Percentiles rank a stretch among this genome's conserved stretches.
Evolutionary conservation across 495 filamentous ascomycete genomes (phyloP).

Genomic region (Trichodelitschia bisporula): DNA sequence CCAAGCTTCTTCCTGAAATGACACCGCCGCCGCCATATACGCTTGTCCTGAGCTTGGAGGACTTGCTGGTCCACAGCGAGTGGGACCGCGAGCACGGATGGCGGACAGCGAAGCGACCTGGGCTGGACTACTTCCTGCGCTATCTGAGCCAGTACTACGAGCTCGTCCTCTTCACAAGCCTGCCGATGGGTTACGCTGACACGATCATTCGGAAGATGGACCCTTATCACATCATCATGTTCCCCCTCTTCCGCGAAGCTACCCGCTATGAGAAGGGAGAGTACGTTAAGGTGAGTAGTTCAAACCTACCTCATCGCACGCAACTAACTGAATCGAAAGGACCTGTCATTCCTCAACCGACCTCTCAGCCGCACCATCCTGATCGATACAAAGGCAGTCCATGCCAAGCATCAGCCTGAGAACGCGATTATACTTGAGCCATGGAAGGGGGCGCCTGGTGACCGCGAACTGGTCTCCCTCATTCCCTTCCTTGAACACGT

Average conservation of each 20-base stretch:
- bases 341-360: conserved; percentile 87
- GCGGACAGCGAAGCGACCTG: conserved; percentile 85
- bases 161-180: conserved; percentile 78
- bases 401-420: conserved; percentile 66
- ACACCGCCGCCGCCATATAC: conserved; percentile 57
- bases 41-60: conserved; percentile 74
- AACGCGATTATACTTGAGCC: conserved; percentile 80
- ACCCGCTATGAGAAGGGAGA: conserved; percentile 87
- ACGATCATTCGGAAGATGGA: conserved; percentile 81
- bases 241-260: conserved; percentile 82
- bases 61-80: conserved; percentile 77
- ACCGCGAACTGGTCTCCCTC: conserved; percentile 61
- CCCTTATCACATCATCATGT: conserved; percentile 88
- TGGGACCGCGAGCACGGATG: conserved; percentile 88
- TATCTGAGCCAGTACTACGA: conserved; percentile 97
- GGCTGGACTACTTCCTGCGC: conserved; percentile 87
- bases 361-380: conserved; percentile 84
- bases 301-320: not conserved
- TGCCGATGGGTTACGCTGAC: conserved; percentile 57
- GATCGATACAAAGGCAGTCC: conserved; percentile 59
- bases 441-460: conserved; percentile 64
- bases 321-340: conserved; percentile 23
- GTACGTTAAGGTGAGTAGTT: conserved; percentile 58
- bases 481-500: conserved; percentile 95
- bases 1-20: conserved; percentile 74